Conservation (phyloP, 176 grass and related monocot genomes). For the Oryza longistaminata region DNA sequence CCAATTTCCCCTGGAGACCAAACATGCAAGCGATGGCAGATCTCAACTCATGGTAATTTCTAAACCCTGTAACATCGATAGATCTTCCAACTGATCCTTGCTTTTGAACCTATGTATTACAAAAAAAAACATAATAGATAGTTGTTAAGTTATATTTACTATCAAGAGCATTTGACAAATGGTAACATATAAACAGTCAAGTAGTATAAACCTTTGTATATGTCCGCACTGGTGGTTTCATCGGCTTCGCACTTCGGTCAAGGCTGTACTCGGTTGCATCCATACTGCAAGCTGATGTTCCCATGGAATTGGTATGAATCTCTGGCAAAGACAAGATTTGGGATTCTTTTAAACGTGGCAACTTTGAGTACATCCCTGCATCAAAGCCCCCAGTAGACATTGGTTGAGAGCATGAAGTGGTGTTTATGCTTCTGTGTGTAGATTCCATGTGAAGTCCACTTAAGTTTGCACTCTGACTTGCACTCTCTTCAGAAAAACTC, state of each 20-base stretch:
- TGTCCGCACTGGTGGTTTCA: conserved; percentile 74
- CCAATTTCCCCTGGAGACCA: conserved; percentile 81
- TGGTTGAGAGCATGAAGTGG: conserved; percentile 47
- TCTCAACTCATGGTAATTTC: conserved; percentile 87
- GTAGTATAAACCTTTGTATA: conserved; percentile 77
- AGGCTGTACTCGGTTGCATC: conserved; percentile 56
- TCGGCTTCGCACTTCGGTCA: conserved; percentile 47
- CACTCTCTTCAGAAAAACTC: conserved; percentile 62
- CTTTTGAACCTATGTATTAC: conserved; percentile 70
- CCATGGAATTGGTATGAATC: conserved; percentile 54
- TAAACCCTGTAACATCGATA: conserved; percentile 89
- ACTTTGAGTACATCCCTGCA: conserved; percentile 41
- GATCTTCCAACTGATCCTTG: conserved; percentile 94
- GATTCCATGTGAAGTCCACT: conserved; percentile 49
- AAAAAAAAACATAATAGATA: conserved; percentile 14
- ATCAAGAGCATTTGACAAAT: neutral
- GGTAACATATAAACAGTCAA: neutral
- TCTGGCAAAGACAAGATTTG: conserved; percentile 53
- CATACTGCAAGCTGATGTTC: conserved; percentile 80
- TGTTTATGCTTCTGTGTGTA: conserved; percentile 35
- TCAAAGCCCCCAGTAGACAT: conserved; percentile 39
- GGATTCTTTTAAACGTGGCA: conserved; percentile 54
- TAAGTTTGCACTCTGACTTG: conserved; percentile 43
- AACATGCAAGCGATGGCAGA: conserved; percentile 88
- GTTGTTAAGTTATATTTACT: conserved; percentile 5